Base-by-base conservation (phyloP, 2,329 filamentous ascomycete genomes). In the Fusarium nelsonii region DNA sequence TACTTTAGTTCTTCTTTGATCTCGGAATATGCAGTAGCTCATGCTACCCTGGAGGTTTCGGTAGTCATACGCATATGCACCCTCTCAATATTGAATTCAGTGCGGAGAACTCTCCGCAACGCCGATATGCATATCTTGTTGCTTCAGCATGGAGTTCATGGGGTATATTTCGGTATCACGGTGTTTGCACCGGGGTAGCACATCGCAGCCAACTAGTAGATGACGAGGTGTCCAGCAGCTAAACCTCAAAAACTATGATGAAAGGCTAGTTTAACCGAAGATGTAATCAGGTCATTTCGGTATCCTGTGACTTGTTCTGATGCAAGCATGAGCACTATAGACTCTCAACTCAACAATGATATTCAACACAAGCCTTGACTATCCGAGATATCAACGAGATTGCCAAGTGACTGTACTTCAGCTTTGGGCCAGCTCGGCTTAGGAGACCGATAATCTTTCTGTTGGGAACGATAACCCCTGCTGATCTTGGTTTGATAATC, bases 41-140 rank as follows among this genome's bases (percentile, higher is more conserved):
- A 45, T 57, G 45, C 39, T 69, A 70, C 66, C 67, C 67, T 69
- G 53, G 39, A 63, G 62, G 28, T 36, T 57, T 57, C 49, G 36
- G 39, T 14, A 46, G 39, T 44, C 4, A 28, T 23, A 18, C 23
- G 33, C 32, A 45, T 49, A n/a, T 11, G 14, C 48, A 51, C 34
- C 50, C 43, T 33, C 40, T 51, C 30, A 43, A 69, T 26, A 37
- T 39, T 62, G 54, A 40, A 51, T 20, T 30, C 14, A 37, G 18
- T 40, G 37, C 52, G 61, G 65, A 44, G 46, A 62, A 50, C 45
- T 61, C 55, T 69, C 65, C 65, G 65, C 50, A 69, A 62, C 34
- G 15, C 65, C 65, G 65, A 63, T 43, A 32, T 34, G 15, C 23
- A 23, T 58, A 12, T 33, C 15, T 49, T 28, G 23, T 30, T 53